Conservation (phyloP, 2,329 filamentous ascomycete species). For the Talaromyces sp. region DNA sequence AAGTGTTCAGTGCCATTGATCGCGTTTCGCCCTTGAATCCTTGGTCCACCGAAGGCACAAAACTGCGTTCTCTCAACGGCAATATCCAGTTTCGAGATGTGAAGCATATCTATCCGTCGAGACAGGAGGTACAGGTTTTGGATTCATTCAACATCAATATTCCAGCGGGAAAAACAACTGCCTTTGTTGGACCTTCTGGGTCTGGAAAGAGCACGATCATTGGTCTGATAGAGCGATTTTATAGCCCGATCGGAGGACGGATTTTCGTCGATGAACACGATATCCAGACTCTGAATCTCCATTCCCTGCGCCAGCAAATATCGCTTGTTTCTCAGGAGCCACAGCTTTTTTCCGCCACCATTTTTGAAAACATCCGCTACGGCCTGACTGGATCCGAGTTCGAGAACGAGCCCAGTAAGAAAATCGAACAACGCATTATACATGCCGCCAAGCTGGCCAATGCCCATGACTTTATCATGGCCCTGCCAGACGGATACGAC, state of each 20-base stretch:
- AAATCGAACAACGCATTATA: constrained; percentile 64
- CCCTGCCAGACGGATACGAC: constrained; percentile 80
- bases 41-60: constrained; percentile 62
- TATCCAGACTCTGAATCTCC: constrained; percentile 73
- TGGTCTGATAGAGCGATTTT: constrained; percentile 88
- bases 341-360: constrained; percentile 80
- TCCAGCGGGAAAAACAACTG: constrained; percentile 85
- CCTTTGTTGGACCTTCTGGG: constrained; percentile 87
- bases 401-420: constrained; percentile 62
- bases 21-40: constrained; percentile 79
- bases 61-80: constrained; percentile 66
- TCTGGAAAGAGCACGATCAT: constrained; percentile 94
- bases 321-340: constrained; percentile 91
- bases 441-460: constrained; percentile 86
- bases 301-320: constrained; percentile 88
- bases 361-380: constrained; percentile 83
- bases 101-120: constrained; percentile 90
- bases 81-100: constrained; percentile 74
- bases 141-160: constrained; percentile 72
- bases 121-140: constrained; percentile 86
- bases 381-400: constrained; percentile 79
- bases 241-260: constrained; percentile 74
- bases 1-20: constrained; percentile 94
- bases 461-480: constrained; percentile 82
- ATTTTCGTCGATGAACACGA: constrained; percentile 79